Conservation (phyloP, 176 grass and related monocot genomes). For the Puccinellia tenuiflora region DNA sequence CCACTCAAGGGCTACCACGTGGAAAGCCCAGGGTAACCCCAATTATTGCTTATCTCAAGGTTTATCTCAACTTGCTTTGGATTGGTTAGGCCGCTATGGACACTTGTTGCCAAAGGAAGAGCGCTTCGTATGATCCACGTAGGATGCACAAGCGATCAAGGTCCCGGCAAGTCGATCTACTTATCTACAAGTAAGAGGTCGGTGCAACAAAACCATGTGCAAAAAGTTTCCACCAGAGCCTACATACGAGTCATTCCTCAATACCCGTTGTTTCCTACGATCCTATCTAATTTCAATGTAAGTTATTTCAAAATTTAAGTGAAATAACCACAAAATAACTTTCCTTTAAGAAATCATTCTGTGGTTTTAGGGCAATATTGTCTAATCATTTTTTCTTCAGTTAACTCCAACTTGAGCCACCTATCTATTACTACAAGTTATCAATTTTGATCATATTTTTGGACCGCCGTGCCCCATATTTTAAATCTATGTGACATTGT, state of each 20-base stretch:
- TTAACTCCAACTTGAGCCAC: too few relatives aligned
- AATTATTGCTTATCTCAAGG: background rate
- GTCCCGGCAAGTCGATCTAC: background rate
- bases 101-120: conserved; percentile 10
- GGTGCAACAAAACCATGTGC: background rate
- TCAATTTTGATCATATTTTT: too few relatives aligned
- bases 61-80: background rate
- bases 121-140: background rate
- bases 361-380: too few relatives aligned
- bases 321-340: too few relatives aligned
- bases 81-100: background rate
- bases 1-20: background rate
- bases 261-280: background rate
- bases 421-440: too few relatives aligned
- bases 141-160: background rate
- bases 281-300: background rate
- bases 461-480: too few relatives aligned
- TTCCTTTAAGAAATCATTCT: too few relatives aligned
- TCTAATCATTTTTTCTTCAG: too few relatives aligned
- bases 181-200: background rate
- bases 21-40: background rate
- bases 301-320: background rate
- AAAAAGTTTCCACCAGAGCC: background rate
- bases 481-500: too few relatives aligned
- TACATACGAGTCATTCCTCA: background rate